Evolutionary conservation across 2,329 filamentous ascomycete species (phyloP).

Genomic region (Ophiostoma sp.): DNA sequence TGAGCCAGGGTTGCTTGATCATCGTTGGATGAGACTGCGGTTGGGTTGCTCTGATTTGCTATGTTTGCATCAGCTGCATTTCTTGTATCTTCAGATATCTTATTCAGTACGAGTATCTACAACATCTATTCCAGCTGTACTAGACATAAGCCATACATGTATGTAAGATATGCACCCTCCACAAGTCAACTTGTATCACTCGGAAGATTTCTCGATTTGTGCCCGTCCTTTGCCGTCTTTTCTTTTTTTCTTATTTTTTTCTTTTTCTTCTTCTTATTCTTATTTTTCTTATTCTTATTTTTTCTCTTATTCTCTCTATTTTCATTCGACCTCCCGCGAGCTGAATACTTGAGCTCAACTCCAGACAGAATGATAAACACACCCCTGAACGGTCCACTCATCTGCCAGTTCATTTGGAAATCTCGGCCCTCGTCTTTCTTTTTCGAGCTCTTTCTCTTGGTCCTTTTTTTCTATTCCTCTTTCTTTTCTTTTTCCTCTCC

Average conservation of each 20-base stretch:
- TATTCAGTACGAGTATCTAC: too few species aligned
- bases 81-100: too few species aligned
- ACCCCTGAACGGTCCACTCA: neutral
- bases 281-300: neutral
- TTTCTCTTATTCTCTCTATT: neutral
- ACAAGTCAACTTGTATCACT: neutral
- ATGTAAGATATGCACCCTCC: neutral
- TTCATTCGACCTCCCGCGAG: neutral
- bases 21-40: too few species aligned
- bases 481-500: neutral
- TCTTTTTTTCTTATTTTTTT: neutral
- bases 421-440: slow-evolving; percentile 3
- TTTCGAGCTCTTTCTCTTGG: neutral
- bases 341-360: neutral
- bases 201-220: slow-evolving; percentile 3
- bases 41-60: too few species aligned
- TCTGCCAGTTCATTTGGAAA: slow-evolving; percentile 9
- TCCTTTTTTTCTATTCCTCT: neutral
- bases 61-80: too few species aligned
- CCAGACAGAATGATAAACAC: neutral
- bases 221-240: neutral
- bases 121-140: neutral
- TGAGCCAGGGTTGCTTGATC: too few species aligned
- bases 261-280: neutral
- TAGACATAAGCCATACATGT: neutral